These are phyloP conservation scores for Cyclanthera cordifolia DNA, from an alignment of 306 rosid genomes.

Conservation along the genomic window DNA sequence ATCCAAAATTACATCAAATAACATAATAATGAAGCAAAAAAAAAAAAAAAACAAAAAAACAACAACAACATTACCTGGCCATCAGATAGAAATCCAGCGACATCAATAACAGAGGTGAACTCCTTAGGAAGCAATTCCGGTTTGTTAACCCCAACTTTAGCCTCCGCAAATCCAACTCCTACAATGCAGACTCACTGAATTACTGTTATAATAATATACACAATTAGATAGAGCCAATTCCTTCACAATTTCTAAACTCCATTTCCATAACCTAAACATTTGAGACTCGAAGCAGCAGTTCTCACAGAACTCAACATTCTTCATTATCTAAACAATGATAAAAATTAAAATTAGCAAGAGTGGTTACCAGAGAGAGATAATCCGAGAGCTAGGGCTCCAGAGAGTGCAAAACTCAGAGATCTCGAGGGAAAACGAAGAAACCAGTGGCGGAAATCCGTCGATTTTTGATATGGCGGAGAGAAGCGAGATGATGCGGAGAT, in stretches of 20 bases:
- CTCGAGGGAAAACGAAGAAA: slow-evolving; percentile 26
- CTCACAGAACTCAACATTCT: not conserved
- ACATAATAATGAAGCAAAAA: not conserved
- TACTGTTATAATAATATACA: not conserved
- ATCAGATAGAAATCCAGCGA: slow-evolving; percentile 92
- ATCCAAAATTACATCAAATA: not conserved
- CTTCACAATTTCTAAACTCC: not conserved
- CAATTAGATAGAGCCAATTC: not conserved
- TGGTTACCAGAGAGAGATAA: slow-evolving; percentile 45
- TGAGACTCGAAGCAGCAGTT: not conserved
- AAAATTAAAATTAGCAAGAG: not conserved
- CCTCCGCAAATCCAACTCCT: slow-evolving; percentile 50
- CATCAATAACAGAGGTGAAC: slow-evolving; percentile 74
- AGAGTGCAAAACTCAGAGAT: slow-evolving; percentile 43
- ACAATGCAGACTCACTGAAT: slow-evolving; percentile 7
- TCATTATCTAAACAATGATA: not conserved
- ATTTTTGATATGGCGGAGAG: slow-evolving; percentile 21
- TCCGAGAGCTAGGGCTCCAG: slow-evolving; percentile 59
- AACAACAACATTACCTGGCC: slow-evolving; percentile 55
- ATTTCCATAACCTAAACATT: not conserved
- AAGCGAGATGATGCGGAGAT: slow-evolving; percentile 23
- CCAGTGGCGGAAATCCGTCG: slow-evolving; percentile 14
- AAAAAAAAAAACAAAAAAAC: not conserved
- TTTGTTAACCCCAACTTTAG: slow-evolving; percentile 77
- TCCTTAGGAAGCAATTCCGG: slow-evolving; percentile 87